Evolutionary conservation across 1,139 yeast species (phyloP), one percentile per base, ranked within the genome.

Genomic region (Starmera stellimalicola): DNA sequence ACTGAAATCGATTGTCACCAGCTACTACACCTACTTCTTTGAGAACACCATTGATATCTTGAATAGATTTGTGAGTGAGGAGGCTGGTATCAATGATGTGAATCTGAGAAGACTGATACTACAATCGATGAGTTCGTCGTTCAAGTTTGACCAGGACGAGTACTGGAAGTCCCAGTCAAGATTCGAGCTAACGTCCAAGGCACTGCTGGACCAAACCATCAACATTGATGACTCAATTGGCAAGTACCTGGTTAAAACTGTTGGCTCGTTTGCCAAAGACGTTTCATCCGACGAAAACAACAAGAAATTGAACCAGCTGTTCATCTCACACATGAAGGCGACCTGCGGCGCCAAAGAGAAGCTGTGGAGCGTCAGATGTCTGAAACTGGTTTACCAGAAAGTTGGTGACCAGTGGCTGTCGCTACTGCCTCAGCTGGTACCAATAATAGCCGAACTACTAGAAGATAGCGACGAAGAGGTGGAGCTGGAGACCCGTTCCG

Each of bases 381-480:
- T 88, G 58, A 84, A 84, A 59, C 68, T 76, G 18, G 74, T 91
- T 27, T 91, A 87, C 70, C 83, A 83, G 45, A 83, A 83, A 64
- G 78, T 87, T 54, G 97, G 97, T 34, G 97, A 91, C 51, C 87
- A 79, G 55, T 91, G 98, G 98, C 71, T 91, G 43, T 64, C 80
- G 26, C 70, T 83, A 65, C 69, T 91, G 52, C 98, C 98, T 18
- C 95, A 91, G 51, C 70, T 91, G 49, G 94, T 93, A 41, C 99
- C 99, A 28, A 72, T 85, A 43, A 84, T 91, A 56, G 96, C 97
- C 6, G 99, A 91, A 59, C 64, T 93, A 40, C 68, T 91, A 42
- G 98, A 91, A 55, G 97, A 88, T 55, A 97, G 91, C 41, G 94
- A 88, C 43, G 98, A 93, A 57, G 75, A 72, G 31, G 95, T 93